Evolutionary conservation across 441 rosid genomes (phyloP).

Genomic region (Kokia cookei): DNA sequence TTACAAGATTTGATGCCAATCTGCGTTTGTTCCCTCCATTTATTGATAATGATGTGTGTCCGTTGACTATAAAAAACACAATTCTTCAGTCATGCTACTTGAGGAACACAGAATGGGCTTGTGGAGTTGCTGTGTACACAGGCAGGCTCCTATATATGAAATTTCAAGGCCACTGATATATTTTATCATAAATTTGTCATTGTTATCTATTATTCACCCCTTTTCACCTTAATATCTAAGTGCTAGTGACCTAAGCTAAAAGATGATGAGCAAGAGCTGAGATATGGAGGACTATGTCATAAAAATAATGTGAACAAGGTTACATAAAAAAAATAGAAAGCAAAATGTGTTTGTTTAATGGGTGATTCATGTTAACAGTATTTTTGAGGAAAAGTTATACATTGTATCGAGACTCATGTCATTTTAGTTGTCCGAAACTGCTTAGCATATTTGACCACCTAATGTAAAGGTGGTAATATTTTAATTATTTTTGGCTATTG

Average conservation of each 20-base stretch:
- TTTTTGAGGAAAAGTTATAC: not conserved
- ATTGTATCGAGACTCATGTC: not conserved
- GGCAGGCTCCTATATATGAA: conserved; percentile 40
- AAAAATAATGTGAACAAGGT: not conserved
- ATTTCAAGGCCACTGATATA: conserved; percentile 5
- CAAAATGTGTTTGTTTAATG: not conserved
- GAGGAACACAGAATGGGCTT: conserved; percentile 97
- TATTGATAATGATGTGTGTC: conserved; percentile 90
- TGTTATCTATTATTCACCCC: not conserved
- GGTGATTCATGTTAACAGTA: not conserved
- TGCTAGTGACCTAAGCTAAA: not conserved
- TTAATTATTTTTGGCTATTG: not conserved
- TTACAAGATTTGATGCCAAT: conserved; percentile 97
- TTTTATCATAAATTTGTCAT: conserved; percentile 6
- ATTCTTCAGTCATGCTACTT: conserved; percentile 97
- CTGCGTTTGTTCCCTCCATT: conserved; percentile 95
- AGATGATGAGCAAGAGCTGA: not conserved
- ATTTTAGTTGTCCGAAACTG: not conserved
- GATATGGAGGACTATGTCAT: not conserved
- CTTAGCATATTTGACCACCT: not conserved
- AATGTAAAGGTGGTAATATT: not conserved
- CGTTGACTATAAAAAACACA: conserved; percentile 90
- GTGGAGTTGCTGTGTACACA: conserved; percentile 97
- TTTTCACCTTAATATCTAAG: not conserved
- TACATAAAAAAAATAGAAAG: not conserved